phyloP scores from a whole-genome alignment of 495 filamentous ascomycete species.

The Neurospora tetraspora region DNA sequence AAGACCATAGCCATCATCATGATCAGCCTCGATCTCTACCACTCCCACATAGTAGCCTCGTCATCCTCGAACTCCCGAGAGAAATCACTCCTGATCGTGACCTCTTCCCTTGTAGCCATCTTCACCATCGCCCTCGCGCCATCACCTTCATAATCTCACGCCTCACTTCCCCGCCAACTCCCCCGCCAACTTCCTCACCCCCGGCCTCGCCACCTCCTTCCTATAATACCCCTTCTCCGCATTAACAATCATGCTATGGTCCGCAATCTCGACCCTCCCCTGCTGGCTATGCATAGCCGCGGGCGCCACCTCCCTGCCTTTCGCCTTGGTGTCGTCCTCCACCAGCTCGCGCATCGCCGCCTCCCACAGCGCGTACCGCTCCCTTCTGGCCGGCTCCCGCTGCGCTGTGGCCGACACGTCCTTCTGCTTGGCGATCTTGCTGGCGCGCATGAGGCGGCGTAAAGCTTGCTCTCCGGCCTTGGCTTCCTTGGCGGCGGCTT shows the following conservation, averaged over 20 bases:
- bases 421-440: conserved; percentile 39
- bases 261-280: conserved; percentile 32
- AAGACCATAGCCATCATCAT: background rate
- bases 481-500: conserved; percentile 33
- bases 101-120: background rate
- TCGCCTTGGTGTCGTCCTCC: conserved; percentile 41
- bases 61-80: background rate
- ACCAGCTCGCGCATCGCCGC: conserved; percentile 31
- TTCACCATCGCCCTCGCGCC: background rate
- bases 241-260: conserved; percentile 40
- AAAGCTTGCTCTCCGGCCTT: conserved; percentile 38
- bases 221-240: conserved; percentile 25
- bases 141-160: background rate
- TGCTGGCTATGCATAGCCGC: conserved; percentile 38
- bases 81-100: background rate
- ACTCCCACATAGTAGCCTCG: background rate
- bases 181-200: conserved; percentile 9
- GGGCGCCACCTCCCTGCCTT: conserved; percentile 57
- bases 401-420: conserved; percentile 33
- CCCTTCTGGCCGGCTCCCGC: conserved; percentile 20
- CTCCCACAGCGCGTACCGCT: conserved; percentile 35
- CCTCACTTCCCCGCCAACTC: conserved; percentile 9
- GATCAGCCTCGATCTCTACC: background rate
- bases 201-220: conserved; percentile 23
- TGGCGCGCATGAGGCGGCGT: conserved; percentile 32